Base-by-base conservation (phyloP, 371 early-diverging fungal genomes). In the Rhizopus stolonifer region DNA sequence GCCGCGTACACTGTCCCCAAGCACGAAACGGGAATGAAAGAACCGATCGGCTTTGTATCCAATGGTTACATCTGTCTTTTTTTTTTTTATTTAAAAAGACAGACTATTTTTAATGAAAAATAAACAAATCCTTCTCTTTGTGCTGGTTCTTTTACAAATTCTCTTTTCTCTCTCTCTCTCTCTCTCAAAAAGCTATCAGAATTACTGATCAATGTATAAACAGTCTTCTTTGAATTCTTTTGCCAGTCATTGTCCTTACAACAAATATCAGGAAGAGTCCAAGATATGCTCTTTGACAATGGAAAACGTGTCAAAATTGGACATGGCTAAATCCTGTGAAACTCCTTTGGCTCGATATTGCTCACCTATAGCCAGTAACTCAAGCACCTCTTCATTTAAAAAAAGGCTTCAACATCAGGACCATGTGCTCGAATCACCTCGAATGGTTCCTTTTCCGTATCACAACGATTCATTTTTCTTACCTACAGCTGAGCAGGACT, bases 381-480 rank as follows among this genome's bases (percentile, higher is more conserved):
- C 36, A 36, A 17, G 34, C 14, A 39, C 31, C 13, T 23, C 39
- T 6, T 46, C 56, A 4, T 21, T 40, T 10, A 40, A 21, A n/a
- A 36, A 44, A 29, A 49, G 48, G 49, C 4, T 11, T 11, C 46
- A 31, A n/a, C 43, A 34, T 24, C 45, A 42, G n/a, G 56, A 60
- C 25, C 22, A 40, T 21, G 64, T 64, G 8, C 2, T 60, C 4
- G 64, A 64, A 44, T 65, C 58, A 3, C 57, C 65, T 17, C 57
- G 57, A 5, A 6, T 60, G 19, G 31, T 65, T 9, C 54, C 61
- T 22, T 65, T 65, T 22, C 66, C 66, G 2, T 65, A 61, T 34
- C 66, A 65, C 33, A 65, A 65, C 14, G 66, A 65, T 31, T 56
- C 66, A 21, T 40, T 40, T 14, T 65, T 65, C 14, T 24, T 65